Percentiles rank a stretch among this genome's conserved stretches.
Conservation (phyloP, 2,329 filamentous ascomycete species). For the Cadophora malorum region DNA sequence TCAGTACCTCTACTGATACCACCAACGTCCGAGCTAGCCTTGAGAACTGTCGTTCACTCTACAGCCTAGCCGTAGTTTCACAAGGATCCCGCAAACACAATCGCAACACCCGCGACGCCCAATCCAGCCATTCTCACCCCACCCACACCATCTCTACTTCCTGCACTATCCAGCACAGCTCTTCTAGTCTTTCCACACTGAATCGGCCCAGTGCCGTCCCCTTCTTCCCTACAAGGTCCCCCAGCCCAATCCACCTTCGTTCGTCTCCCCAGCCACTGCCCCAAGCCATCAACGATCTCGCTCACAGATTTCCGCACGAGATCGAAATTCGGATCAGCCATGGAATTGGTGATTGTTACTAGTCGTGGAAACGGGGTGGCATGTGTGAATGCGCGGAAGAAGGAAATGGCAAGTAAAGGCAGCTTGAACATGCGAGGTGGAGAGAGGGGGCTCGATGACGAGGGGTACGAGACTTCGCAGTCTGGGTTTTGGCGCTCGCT, state of each 20-base stretch:
- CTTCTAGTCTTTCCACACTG: background rate
- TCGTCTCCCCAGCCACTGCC: background rate
- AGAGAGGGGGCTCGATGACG: background rate
- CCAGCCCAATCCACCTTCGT: background rate
- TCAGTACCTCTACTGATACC: background rate
- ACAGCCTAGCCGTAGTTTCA: background rate
- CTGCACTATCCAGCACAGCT: background rate
- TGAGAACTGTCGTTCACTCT: background rate
- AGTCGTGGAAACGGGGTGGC: background rate
- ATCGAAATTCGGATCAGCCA: conserved; percentile 14
- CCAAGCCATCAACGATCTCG: background rate
- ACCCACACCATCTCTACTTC: background rate
- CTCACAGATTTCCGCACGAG: background rate
- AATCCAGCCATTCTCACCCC: background rate
- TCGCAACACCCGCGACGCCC: background rate
- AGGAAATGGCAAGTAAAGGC: background rate
- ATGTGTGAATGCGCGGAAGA: background rate
- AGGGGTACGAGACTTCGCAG: background rate
- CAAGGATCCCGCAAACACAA: background rate
- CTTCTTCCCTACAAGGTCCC: no score
- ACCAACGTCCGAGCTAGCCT: background rate
- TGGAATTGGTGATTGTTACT: background rate
- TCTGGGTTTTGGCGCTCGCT: background rate
- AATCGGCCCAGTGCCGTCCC: background rate
- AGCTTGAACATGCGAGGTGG: background rate